Conservation (phyloP, 306 rosid genomes). For the Echinosophora koreensis region DNA sequence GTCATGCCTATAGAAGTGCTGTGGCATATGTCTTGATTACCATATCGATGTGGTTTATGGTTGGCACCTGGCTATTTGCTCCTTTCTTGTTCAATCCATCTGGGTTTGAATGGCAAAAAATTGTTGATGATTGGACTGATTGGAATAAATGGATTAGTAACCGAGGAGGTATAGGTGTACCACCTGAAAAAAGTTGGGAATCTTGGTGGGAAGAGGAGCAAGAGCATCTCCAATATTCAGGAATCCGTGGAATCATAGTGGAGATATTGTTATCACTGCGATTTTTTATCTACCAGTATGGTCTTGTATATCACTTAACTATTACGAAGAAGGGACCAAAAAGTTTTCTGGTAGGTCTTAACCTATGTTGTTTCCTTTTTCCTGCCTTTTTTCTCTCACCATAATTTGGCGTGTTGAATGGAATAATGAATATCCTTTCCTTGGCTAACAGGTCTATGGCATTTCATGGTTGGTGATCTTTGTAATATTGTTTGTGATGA, state of each 20-base stretch:
- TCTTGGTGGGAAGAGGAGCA: slow-evolving; percentile 71
- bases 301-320: slow-evolving; percentile 59
- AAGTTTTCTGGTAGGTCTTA: slow-evolving; percentile 58
- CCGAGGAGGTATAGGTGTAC: slow-evolving; percentile 63
- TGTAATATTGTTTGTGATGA: slow-evolving; percentile 89
- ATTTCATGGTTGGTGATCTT: slow-evolving; percentile 96
- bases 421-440: slow-evolving; percentile 35
- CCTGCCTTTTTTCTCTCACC: slow-evolving; percentile 13
- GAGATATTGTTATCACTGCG: slow-evolving; percentile 59
- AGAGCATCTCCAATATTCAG: slow-evolving; percentile 61
- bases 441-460: slow-evolving; percentile 83
- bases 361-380: not conserved
- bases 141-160: slow-evolving; percentile 69
- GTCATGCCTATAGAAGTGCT: slow-evolving; percentile 51
- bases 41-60: slow-evolving; percentile 66
- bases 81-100: slow-evolving; percentile 65
- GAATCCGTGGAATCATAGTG: slow-evolving; percentile 52
- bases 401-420: slow-evolving; percentile 27
- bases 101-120: slow-evolving; percentile 67
- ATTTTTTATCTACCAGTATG: slow-evolving; percentile 62
- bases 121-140: slow-evolving; percentile 68
- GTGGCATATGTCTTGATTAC: slow-evolving; percentile 59
- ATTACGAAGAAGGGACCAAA: slow-evolving; percentile 51
- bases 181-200: slow-evolving; percentile 65
- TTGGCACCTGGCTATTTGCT: slow-evolving; percentile 66